Percentiles rank a stretch among this genome's conserved stretches.
phyloP scores from a whole-genome alignment of 352 stramenopile species.

The Globisporangium abappressorium region DNA sequence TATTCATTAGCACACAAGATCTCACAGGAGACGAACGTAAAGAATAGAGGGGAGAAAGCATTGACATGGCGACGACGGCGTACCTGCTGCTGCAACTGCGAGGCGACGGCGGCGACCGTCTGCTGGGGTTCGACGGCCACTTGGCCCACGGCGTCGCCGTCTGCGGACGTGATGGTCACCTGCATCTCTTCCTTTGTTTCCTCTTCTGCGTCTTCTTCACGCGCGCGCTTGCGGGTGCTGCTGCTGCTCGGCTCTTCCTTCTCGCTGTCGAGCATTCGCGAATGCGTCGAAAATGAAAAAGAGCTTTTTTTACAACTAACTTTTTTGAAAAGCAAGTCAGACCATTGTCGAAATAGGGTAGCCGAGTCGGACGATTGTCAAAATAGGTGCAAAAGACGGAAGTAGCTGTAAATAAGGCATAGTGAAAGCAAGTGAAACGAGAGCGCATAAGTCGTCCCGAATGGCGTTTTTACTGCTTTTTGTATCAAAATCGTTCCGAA shows the following conservation, averaged over 20 bases:
- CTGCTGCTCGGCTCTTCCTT: not conserved
- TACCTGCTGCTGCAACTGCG: slow-evolving; percentile 58
- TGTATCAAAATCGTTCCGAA: too few species aligned
- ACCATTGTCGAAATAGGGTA: too few species aligned
- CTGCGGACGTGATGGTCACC: slow-evolving; percentile 62
- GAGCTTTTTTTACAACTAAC: too few species aligned
- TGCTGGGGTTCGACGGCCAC: slow-evolving; percentile 51
- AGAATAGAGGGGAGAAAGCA: not conserved
- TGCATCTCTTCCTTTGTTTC: slow-evolving; percentile 36
- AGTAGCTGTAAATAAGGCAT: too few species aligned
- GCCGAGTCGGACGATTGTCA: too few species aligned
- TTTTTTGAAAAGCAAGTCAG: too few species aligned
- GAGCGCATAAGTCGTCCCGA: too few species aligned
- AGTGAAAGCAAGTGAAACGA: too few species aligned
- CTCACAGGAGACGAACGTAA: not conserved
- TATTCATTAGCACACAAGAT: not conserved
- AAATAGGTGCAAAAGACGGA: too few species aligned
- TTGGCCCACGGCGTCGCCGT: slow-evolving; percentile 56
- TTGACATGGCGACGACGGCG: not conserved
- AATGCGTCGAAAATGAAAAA: not conserved
- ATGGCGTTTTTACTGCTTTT: too few species aligned
- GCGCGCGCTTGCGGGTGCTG: slow-evolving; percentile 10
- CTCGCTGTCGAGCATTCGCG: slow-evolving; percentile 11
- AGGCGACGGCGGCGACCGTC: slow-evolving; percentile 33
- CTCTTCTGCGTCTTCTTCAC: slow-evolving; percentile 6